phyloP scores from a whole-genome alignment of 2,329 filamentous ascomycete species.

The Pestalotiopsis sp. region DNA sequence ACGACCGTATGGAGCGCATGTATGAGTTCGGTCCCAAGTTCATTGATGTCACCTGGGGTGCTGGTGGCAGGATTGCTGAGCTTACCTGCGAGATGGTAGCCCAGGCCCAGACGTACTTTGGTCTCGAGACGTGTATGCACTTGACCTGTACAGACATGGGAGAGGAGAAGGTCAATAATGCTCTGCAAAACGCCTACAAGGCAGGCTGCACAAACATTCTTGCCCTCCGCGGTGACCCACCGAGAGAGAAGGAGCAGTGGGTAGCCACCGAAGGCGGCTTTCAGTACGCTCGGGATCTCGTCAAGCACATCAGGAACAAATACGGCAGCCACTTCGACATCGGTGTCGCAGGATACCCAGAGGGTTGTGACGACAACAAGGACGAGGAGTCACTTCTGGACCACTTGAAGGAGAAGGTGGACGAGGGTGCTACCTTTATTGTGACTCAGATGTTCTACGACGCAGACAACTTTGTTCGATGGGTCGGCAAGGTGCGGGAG shows the following conservation, averaged over 20 bases:
- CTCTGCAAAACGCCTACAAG: constrained; percentile 86
- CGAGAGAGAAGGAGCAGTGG: constrained; percentile 93
- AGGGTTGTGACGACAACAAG: constrained; percentile 91
- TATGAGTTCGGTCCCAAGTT: constrained; percentile 91
- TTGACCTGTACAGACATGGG: constrained; percentile 99
- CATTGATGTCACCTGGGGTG: constrained; percentile 98
- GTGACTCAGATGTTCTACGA: constrained; percentile 99
- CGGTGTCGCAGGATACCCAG: constrained; percentile 94
- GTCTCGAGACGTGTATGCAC: constrained; percentile 98
- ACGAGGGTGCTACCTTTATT: constrained; percentile 90
- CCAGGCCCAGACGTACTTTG: constrained; percentile 92
- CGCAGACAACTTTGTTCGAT: constrained; percentile 89
- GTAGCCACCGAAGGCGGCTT: constrained; percentile 85
- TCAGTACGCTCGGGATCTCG: constrained; percentile 88
- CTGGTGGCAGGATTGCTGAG: constrained; percentile 86
- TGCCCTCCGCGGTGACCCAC: constrained; percentile 89
- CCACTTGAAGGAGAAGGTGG: constrained; percentile 96
- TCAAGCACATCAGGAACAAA: constrained; percentile 71
- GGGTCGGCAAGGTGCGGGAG: constrained; percentile 84
- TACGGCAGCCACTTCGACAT: constrained; percentile 96
- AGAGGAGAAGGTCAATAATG: constrained; percentile 85
- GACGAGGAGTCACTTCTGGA: constrained; percentile 84
- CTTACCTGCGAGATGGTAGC: constrained; percentile 97
- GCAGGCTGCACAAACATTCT: constrained; percentile 97
- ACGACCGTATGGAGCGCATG: constrained; percentile 99